phyloP scores from a whole-genome alignment of 2,329 filamentous ascomycete genomes.

The Colletotrichum higginsianum region DNA sequence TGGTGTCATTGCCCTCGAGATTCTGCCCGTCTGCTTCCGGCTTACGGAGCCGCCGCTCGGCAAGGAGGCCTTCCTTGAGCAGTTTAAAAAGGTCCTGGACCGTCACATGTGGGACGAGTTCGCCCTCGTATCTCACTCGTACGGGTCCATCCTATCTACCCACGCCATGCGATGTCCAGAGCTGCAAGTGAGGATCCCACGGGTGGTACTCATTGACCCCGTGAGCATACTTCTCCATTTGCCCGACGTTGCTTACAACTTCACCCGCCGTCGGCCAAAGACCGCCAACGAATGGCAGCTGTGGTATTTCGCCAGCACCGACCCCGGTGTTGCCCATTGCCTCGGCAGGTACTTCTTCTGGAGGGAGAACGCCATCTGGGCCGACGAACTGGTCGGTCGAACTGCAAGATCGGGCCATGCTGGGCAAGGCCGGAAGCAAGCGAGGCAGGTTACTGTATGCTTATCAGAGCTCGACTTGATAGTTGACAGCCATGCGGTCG shows the following conservation, averaged over 20 bases:
- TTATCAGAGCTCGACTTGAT: constrained; percentile 75
- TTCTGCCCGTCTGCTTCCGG: constrained; percentile 76
- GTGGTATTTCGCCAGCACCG: constrained; percentile 79
- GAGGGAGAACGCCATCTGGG: constrained; percentile 80
- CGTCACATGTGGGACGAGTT: constrained; percentile 71
- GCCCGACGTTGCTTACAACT: constrained; percentile 81
- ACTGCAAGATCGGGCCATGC: constrained; percentile 11
- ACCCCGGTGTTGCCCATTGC: constrained; percentile 76
- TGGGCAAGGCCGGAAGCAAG: constrained; percentile 41
- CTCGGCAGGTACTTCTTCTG: constrained; percentile 80
- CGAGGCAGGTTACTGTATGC: constrained; percentile 67
- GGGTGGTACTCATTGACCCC: constrained; percentile 69
- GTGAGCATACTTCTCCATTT: constrained; percentile 78
- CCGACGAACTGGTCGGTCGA: constrained; percentile 68
- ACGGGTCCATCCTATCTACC: constrained; percentile 74
- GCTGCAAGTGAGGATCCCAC: constrained; percentile 65
- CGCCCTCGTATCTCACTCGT: constrained; percentile 72
- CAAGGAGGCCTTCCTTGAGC: constrained; percentile 67
- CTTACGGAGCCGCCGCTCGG: constrained; percentile 68
- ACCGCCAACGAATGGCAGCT: constrained; percentile 79
- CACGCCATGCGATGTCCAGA: constrained; percentile 69
- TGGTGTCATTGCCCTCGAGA: constrained; percentile 76
- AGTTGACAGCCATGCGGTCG: constrained; percentile 72
- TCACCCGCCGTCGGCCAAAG: constrained; percentile 67
- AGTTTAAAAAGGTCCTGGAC: constrained; percentile 71